These are phyloP conservation scores for Hygrophoropsis aurantiaca DNA, from an alignment of 768 basidiomycete species.

Conservation along the genomic window DNA sequence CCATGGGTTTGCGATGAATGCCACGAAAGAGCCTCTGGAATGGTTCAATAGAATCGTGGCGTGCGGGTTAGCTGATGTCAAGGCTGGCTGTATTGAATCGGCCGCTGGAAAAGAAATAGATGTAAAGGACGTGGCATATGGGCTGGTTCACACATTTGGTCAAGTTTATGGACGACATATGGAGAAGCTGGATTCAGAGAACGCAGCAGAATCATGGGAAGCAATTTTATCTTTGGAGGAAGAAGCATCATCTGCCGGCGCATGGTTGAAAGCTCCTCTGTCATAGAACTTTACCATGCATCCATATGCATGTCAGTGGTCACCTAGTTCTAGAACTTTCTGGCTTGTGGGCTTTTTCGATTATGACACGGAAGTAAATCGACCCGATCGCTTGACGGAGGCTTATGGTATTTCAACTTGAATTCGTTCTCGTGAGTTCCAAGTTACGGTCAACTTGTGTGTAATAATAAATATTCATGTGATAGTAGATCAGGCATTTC, in stretches of 20 bases:
- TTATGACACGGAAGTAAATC: too few species aligned
- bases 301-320: neutral
- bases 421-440: too few species aligned
- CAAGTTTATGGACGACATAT: constrained; percentile 48
- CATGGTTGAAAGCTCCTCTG: constrained; percentile 34
- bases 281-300: too few species aligned
- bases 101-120: constrained; percentile 38
- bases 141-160: constrained; percentile 49
- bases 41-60: constrained; percentile 93
- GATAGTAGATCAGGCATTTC: too few species aligned
- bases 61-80: constrained; percentile 85
- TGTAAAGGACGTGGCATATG: constrained; percentile 53
- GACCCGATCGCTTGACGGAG: too few species aligned
- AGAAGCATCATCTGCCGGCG: constrained; percentile 41
- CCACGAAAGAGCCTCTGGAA: constrained; percentile 71
- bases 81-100: constrained; percentile 64
- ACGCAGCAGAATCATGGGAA: constrained; percentile 47
- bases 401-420: too few species aligned
- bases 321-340: constrained; percentile 10
- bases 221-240: constrained; percentile 48
- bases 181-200: constrained; percentile 39
- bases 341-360: too few species aligned
- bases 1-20: constrained; percentile 93
- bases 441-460: too few species aligned
- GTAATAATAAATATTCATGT: too few species aligned